These are phyloP conservation scores for Leccinum rimulosum DNA, from an alignment of 768 basidiomycete species.

Conservation along the genomic window DNA sequence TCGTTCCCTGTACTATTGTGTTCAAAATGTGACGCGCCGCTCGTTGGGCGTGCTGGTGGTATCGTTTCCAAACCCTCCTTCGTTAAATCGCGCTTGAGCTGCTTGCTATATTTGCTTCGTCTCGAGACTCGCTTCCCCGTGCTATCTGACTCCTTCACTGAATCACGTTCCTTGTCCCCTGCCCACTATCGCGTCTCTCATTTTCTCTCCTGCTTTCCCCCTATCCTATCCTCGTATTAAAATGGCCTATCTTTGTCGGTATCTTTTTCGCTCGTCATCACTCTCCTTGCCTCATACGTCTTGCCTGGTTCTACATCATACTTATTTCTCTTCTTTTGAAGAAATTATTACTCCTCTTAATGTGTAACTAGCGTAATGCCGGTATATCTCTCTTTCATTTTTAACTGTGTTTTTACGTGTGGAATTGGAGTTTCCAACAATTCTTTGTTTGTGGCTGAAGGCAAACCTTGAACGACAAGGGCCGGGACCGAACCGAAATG, in stretches of 20 bases:
- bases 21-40: slow-evolving; percentile 10
- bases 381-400: slow-evolving; percentile 1
- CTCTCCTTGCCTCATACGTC: not conserved
- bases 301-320: not conserved
- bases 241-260: slow-evolving; percentile 1
- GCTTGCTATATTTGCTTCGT: slow-evolving; percentile 9
- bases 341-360: slow-evolving; percentile 16
- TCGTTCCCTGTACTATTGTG: slow-evolving; percentile 11
- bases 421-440: not conserved
- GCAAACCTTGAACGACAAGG: not conserved
- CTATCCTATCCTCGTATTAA: not conserved
- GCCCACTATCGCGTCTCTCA: not conserved
- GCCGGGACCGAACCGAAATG: not conserved
- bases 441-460: not conserved
- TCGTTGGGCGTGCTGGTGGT: slow-evolving; percentile 8
- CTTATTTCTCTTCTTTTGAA: not conserved
- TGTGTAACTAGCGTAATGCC: slow-evolving; percentile 30
- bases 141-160: slow-evolving; percentile 14
- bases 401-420: not conserved
- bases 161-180: slow-evolving; percentile 4
- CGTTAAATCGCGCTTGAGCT: not conserved
- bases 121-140: slow-evolving; percentile 11
- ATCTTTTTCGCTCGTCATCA: not conserved
- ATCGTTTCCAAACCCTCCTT: slow-evolving; percentile 1
- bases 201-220: not conserved